Base-by-base conservation (phyloP, 805 yeast species). In the Helenozyma rhizophorensis region DNA sequence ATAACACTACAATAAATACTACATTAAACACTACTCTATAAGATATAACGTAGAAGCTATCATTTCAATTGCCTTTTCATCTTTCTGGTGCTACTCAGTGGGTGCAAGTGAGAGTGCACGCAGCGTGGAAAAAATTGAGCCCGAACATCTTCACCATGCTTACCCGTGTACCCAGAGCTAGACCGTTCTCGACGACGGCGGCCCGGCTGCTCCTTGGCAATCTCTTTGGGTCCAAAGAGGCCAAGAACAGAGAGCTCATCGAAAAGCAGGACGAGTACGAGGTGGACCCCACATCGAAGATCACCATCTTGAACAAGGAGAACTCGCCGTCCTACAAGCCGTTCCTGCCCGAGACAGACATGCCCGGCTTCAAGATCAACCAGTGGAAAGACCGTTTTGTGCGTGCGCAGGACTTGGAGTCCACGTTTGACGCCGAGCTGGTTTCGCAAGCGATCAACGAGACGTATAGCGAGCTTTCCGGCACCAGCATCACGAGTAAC, bases 231-330 rank as follows among this genome's bases (percentile, higher is more conserved):
- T 43, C 52, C 17, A 53, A 52, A 27, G 54, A 52, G 15, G 46
- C 53, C 29, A 52, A 62, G 33, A 59, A 53, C 32, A 53, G 58
- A 39, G 60, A 64, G 34, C 50, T 65, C 30, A 50, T 61, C 26
- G 56, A 61, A 33, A 66, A 62, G 29, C 68, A 65, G 47, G 61
- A 61, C 42, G 54, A 62, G 23, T 60, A 50, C 34, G 65, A 60
- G 40, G 51, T 49, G 14, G 63, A 56, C 28, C 53, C 58, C 2
- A 40, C 36, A 32, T 40, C 58, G 18, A 62, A 63, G 31, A 58
- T 66, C 30, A 58, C 58, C 22, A 48, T 65, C 27, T 60, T 66
- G 43, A 54, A 48, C 40, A 47, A 58, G 35, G 45, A 53, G 17
- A 66, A 65, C 47, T 58, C 70, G 7, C 66, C 68, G 9, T 23